These are phyloP conservation scores for Capsella rubella DNA, from an alignment of 441 rosid species.

Conservation along the genomic window DNA sequence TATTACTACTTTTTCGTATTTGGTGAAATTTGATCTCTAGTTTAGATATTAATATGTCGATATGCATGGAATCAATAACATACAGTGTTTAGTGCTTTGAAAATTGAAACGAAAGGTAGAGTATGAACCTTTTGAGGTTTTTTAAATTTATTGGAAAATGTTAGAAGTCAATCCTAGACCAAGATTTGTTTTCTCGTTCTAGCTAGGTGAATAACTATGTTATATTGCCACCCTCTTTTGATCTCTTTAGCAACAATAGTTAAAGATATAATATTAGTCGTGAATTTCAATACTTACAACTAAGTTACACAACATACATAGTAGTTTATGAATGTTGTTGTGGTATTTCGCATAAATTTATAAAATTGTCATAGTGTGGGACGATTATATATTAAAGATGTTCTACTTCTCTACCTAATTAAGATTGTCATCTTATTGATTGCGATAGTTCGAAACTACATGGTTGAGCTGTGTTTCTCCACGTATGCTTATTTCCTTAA, in stretches of 20 bases:
- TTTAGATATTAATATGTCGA: no score
- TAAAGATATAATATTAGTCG: neutral
- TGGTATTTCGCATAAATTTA: no score
- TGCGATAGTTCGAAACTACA: neutral
- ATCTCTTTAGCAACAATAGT: neutral
- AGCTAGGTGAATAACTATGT: slow-evolving; percentile 15
- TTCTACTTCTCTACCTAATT: no score
- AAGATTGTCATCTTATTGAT: neutral
- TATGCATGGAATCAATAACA: no score
- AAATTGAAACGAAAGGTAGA: neutral
- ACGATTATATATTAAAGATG: no score
- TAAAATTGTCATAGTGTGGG: no score
- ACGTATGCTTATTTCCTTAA: slow-evolving; percentile 16
- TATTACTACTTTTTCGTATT: no score
- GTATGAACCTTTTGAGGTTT: neutral
- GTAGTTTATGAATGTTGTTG: no score
- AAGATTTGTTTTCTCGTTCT: neutral
- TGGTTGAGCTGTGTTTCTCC: neutral
- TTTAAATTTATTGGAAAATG: slow-evolving; percentile 2
- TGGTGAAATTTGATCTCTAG: no score
- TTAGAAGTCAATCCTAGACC: slow-evolving; percentile 22
- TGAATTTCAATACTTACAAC: no score
- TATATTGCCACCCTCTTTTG: neutral
- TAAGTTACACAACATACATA: no score
- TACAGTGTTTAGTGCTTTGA: neutral